Conservation (phyloP, 2,329 filamentous ascomycete genomes). For the Orbilia quercus region DNA sequence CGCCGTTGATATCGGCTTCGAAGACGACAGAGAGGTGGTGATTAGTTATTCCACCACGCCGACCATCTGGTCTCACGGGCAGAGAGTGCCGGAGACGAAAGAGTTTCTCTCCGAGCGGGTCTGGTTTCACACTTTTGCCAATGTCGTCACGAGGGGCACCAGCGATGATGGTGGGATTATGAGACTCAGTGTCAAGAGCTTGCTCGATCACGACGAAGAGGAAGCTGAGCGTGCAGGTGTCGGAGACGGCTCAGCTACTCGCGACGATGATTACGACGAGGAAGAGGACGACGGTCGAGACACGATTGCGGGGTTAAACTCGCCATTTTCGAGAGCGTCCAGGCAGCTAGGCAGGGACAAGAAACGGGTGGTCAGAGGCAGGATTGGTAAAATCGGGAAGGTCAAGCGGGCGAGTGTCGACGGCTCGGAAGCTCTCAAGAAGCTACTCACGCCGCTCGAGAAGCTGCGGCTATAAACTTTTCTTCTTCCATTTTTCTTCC, state of each 20-base stretch:
- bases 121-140: slow-evolving; percentile 56
- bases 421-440: slow-evolving; percentile 42
- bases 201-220: slow-evolving; percentile 18
- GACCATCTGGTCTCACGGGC: slow-evolving; percentile 50
- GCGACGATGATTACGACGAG: slow-evolving; percentile 12
- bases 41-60: slow-evolving; percentile 54
- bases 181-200: slow-evolving; percentile 44
- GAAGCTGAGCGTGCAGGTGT: slow-evolving; percentile 3
- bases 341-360: slow-evolving; percentile 23
- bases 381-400: slow-evolving; percentile 52
- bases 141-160: slow-evolving; percentile 45
- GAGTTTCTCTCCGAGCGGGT: slow-evolving; percentile 41
- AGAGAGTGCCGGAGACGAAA: slow-evolving; percentile 53
- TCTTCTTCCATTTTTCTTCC: no score
- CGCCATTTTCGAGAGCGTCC: slow-evolving; percentile 26
- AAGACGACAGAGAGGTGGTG: slow-evolving; percentile 48
- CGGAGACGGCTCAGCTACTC: slow-evolving; percentile 5
- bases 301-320: slow-evolving; percentile 6
- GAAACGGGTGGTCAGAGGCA: slow-evolving; percentile 47
- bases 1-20: slow-evolving; percentile 47
- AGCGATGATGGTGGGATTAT: slow-evolving; percentile 45
- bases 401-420: slow-evolving; percentile 43
- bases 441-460: slow-evolving; percentile 45
- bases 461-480: slow-evolving; percentile 36
- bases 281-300: slow-evolving; percentile 19